A percentile compares a stretch with the other conserved stretches of the same genome.
These are phyloP conservation scores for Quercus engelmannii DNA, from an alignment of 306 rosid genomes.

Conservation along the genomic window DNA sequence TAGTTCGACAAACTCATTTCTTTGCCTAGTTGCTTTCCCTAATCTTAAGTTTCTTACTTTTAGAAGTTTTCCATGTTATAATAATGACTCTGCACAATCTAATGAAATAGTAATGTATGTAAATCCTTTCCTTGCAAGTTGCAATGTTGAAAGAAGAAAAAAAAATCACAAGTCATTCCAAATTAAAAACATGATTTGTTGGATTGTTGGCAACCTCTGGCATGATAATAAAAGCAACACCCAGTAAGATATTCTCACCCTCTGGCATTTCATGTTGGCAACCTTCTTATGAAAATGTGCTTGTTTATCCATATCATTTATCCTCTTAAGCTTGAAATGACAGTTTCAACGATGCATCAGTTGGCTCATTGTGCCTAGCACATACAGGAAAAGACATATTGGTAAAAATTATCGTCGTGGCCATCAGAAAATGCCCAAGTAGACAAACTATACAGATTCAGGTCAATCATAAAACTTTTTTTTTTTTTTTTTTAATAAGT, in stretches of 20 bases:
- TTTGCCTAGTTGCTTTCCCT: too few species aligned
- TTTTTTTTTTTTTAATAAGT: too few species aligned
- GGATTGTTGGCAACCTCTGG: not conserved
- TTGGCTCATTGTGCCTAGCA: conserved; percentile 16
- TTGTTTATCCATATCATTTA: conserved; percentile 60
- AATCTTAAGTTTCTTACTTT: too few species aligned
- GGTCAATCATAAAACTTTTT: too few species aligned
- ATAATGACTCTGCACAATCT: not conserved
- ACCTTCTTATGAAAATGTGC: conserved; percentile 46
- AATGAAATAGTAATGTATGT: not conserved
- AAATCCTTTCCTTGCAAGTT: conserved; percentile 12
- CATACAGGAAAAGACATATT: not conserved
- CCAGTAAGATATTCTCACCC: conserved; percentile 43
- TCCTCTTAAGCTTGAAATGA: conserved; percentile 33
- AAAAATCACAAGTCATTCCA: not conserved
- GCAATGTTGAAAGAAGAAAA: conserved; percentile 10
- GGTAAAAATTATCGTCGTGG: not conserved
- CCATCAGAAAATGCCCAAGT: not conserved
- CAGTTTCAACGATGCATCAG: conserved; percentile 29
- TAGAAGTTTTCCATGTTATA: not conserved
- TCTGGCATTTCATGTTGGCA: conserved; percentile 62
- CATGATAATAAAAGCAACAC: not conserved
- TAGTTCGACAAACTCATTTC: too few species aligned
- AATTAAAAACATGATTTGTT: not conserved
- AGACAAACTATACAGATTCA: too few species aligned